Conservation (phyloP, 192 early-diverging fungal species). For the Coemansia guatemalensis region DNA sequence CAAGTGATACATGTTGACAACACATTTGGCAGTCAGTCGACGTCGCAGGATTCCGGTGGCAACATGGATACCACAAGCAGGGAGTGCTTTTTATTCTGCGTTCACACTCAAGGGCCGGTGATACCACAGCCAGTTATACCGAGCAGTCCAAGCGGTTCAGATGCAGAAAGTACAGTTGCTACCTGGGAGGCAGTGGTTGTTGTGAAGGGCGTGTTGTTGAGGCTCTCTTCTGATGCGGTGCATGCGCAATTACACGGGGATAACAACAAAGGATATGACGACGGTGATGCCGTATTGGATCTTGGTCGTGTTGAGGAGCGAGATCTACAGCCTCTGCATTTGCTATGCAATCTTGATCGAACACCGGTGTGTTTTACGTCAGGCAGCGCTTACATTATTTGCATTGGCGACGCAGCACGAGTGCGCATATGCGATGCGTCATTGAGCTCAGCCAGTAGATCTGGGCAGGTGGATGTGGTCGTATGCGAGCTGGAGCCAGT, state of each 20-base stretch:
- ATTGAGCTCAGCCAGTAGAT: neutral
- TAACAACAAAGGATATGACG: too few species aligned
- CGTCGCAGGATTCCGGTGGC: neutral
- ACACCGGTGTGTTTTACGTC: conserved; percentile 14
- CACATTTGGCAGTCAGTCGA: conserved; percentile 21
- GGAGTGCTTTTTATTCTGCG: conserved; percentile 24
- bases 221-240: neutral
- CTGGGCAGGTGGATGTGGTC: neutral
- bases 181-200: conserved; percentile 1
- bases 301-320: neutral
- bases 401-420: conserved; percentile 1
- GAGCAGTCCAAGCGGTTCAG: conserved; percentile 5
- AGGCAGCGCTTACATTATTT: conserved; percentile 28
- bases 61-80: neutral
- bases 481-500: neutral
- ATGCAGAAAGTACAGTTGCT: neutral
- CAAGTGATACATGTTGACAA: conserved; percentile 11
- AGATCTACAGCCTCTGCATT: conserved; percentile 4
- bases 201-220: conserved; percentile 12
- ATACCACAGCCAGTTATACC: neutral
- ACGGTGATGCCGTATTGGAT: neutral
- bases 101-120: conserved; percentile 16
- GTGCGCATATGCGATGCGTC: conserved; percentile 1
- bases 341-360: conserved; percentile 11
- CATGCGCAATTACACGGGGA: neutral